A percentile compares a stretch with the other conserved stretches of the same genome.
These are phyloP conservation scores for Quercus engelmannii DNA, from an alignment of 306 rosid genomes.

Conservation along the genomic window DNA sequence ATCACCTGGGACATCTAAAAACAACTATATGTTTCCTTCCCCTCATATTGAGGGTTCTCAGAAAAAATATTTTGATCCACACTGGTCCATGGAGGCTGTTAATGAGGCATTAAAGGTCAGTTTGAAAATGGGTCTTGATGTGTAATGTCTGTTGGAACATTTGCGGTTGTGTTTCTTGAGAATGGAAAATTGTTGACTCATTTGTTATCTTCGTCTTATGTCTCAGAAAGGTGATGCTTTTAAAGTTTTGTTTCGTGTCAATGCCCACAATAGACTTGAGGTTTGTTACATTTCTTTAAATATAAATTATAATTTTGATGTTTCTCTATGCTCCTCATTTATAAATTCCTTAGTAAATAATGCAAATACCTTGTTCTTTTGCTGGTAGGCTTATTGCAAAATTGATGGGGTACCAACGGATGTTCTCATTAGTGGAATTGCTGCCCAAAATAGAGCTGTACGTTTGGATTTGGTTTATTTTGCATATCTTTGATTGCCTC, in stretches of 20 bases:
- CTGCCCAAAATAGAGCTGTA: conserved; percentile 94
- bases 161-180: background rate
- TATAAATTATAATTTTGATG: background rate
- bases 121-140: conserved; percentile 9
- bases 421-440: conserved; percentile 59
- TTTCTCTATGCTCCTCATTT: conserved; percentile 3
- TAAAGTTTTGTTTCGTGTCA: conserved; percentile 73
- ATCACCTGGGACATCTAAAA: conserved; percentile 27
- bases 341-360: background rate
- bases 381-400: conserved; percentile 74
- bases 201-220: conserved; percentile 17
- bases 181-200: background rate
- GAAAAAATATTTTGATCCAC: conserved; percentile 49
- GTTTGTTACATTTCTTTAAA: conserved; percentile 27
- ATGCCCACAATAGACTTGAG: conserved; percentile 81
- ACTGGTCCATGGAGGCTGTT: conserved; percentile 65
- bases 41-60: conserved; percentile 24
- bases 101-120: conserved; percentile 69
- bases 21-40: conserved; percentile 29
- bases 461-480: conserved; percentile 32
- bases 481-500: background rate
- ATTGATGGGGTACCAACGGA: conserved; percentile 80
- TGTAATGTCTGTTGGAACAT: background rate
- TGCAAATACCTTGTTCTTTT: background rate
- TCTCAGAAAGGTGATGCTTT: conserved; percentile 75